These are phyloP conservation scores for Naegleria lovaniensis DNA, from an alignment of 208 protist species.

Conservation along the genomic window DNA sequence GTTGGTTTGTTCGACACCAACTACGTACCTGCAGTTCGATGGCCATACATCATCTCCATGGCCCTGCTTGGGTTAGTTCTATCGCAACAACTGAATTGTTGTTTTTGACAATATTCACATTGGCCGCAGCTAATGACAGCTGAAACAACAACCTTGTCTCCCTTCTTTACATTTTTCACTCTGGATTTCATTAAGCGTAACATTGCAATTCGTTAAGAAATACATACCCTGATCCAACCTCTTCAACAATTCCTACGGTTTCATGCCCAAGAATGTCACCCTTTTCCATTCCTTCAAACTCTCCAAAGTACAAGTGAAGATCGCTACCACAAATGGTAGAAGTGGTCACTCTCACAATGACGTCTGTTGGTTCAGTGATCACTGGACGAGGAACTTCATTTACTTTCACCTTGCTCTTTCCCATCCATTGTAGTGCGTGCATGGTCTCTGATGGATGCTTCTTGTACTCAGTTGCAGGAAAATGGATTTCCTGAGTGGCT, in stretches of 20 bases:
- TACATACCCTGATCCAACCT: constrained; percentile 25
- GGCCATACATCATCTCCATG: constrained; percentile 45
- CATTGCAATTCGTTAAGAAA: too few relatives aligned
- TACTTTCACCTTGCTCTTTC: constrained; percentile 31
- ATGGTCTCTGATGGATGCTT: constrained; percentile 32
- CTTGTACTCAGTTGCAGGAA: neutral
- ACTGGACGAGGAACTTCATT: constrained; percentile 29
- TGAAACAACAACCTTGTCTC: constrained; percentile 37
- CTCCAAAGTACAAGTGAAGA: constrained; percentile 46
- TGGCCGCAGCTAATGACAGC: constrained; percentile 39
- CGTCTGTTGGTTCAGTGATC: constrained; percentile 40
- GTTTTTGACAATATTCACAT: constrained; percentile 48
- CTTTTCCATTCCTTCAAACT: constrained; percentile 41
- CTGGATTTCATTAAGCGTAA: too few relatives aligned
- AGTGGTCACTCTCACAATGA: constrained; percentile 35
- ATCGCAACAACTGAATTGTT: constrained; percentile 35
- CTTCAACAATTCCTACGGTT: constrained; percentile 37
- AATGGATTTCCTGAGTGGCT: neutral
- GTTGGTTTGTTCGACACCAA: too few relatives aligned
- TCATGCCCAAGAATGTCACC: constrained; percentile 50
- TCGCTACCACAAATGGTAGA: constrained; percentile 48
- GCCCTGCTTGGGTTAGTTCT: constrained; percentile 37
- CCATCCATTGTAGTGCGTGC: constrained; percentile 35
- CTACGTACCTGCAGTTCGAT: constrained; percentile 41
- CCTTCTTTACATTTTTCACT: constrained; percentile 34